These are phyloP conservation scores for Penicillium sp. DNA, from an alignment of 2,329 filamentous ascomycete genomes.

Conservation along the genomic window DNA sequence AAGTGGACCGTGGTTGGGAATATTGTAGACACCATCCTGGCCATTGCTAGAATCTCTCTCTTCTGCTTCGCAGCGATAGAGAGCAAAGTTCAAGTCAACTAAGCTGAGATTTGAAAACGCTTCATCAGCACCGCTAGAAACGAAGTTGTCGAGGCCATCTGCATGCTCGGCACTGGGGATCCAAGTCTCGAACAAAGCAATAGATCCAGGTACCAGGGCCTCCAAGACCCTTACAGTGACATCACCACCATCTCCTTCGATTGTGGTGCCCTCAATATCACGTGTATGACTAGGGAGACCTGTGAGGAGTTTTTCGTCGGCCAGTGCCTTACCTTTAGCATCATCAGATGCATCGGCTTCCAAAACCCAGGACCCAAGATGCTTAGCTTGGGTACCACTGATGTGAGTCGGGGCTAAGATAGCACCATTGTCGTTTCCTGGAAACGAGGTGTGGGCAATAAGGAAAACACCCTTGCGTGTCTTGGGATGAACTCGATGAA, in stretches of 20 bases:
- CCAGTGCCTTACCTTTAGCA: constrained; percentile 65
- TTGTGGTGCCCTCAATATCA: constrained; percentile 72
- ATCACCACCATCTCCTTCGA: constrained; percentile 73
- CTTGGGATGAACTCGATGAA: constrained; percentile 90
- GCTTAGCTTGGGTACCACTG: constrained; percentile 79
- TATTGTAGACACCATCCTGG: constrained; percentile 82
- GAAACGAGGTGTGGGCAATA: constrained; percentile 94
- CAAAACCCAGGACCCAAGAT: constrained; percentile 88
- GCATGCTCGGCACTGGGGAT: constrained; percentile 86
- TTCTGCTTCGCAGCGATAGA: constrained; percentile 91
- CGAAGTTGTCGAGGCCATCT: constrained; percentile 79
- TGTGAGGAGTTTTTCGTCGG: constrained; percentile 72
- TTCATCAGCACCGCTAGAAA: constrained; percentile 77
- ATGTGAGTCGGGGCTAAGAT: constrained; percentile 79
- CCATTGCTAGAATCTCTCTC: constrained; percentile 79
- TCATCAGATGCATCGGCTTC: constrained; percentile 81
- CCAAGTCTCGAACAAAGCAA: constrained; percentile 95
- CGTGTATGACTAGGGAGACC: constrained; percentile 84
- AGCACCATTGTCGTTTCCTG: constrained; percentile 83
- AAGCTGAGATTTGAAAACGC: constrained; percentile 77
- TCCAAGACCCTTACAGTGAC: constrained; percentile 80
- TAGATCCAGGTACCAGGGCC: constrained; percentile 88
- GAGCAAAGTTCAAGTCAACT: constrained; percentile 84
- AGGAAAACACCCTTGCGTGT: constrained; percentile 93
- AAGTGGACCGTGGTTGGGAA: constrained; percentile 80